Conservation (phyloP, 2,329 filamentous ascomycete genomes). For the Botrytis squamosa region DNA sequence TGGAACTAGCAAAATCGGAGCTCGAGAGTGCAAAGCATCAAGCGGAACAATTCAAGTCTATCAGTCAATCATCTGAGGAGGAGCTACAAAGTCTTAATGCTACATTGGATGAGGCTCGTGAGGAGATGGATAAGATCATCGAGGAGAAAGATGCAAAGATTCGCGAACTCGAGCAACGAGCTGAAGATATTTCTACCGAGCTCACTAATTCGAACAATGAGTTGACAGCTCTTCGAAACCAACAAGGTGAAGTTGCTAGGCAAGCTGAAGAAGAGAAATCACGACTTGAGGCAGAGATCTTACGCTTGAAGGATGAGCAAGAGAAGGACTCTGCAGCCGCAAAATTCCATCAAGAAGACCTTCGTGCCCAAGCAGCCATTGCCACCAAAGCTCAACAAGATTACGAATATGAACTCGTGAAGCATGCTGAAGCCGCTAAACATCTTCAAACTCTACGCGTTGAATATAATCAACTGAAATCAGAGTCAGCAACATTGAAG, state of each 20-base stretch:
- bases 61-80: slow-evolving; percentile 85
- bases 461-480: slow-evolving; percentile 80
- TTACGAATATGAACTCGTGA: slow-evolving; percentile 91
- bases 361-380: slow-evolving; percentile 91
- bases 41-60: slow-evolving; percentile 82
- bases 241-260: slow-evolving; percentile 71
- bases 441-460: slow-evolving; percentile 73
- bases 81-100: slow-evolving; percentile 75
- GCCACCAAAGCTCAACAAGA: slow-evolving; percentile 90
- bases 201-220: slow-evolving; percentile 79
- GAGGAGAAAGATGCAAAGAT: slow-evolving; percentile 78
- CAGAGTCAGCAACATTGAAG: slow-evolving; percentile 70
- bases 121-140: slow-evolving; percentile 76
- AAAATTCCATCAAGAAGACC: slow-evolving; percentile 83
- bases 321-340: slow-evolving; percentile 77
- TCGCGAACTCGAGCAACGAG: slow-evolving; percentile 75
- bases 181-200: slow-evolving; percentile 81
- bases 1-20: slow-evolving; percentile 78
- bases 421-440: slow-evolving; percentile 93
- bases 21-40: slow-evolving; percentile 78
- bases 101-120: slow-evolving; percentile 81
- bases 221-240: slow-evolving; percentile 74
- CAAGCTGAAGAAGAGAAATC: slow-evolving; percentile 80
- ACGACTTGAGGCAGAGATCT: slow-evolving; percentile 74
- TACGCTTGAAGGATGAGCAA: slow-evolving; percentile 78